Evolutionary conservation across 192 early-diverging fungal genomes (phyloP), one percentile per base, ranked within the genome.

Genomic region (Coemansia sp.): DNA sequence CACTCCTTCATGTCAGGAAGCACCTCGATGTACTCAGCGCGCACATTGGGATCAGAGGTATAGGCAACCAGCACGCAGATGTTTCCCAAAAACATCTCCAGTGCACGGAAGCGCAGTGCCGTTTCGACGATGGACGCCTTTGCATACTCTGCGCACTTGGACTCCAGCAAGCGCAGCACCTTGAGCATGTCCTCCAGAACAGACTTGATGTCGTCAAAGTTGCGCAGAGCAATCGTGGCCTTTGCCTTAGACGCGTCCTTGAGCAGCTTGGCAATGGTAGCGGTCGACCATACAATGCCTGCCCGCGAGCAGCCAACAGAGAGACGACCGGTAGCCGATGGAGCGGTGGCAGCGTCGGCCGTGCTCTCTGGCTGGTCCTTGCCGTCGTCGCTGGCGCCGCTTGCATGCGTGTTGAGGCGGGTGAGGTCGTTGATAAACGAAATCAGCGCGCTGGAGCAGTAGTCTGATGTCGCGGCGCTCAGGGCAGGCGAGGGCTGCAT

Each of bases 1-100:
- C 92, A 94, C 53, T 88, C 84, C 30, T 84, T 74, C 58, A 94
- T 69, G 70, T 96, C 94, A 14, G 88, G 69, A 20, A 90, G 72
- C 56, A 74, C 69, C 30, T 83, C 74, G 23, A 64, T 35, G 27
- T 75, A 70, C 55, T 77, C 84, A 47, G 83, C 82, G 22, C 86
- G 83, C 55, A 89, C 86, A 54, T 80, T 75, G 22, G 89, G 75
- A 52, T 91, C 88, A 10, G 76, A 71, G 50, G 89, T 83, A 10
- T 87, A 74, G 42, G 52, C 64, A 0, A 67, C 67, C 39, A 68
- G 28, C 42, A 79, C 58, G 52, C 64, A 47, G 22, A 79, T 45
- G 45, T 69, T 65, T 50, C 70, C 71, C 35, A 74, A 61, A 35
- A 79, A 61, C 58, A 70, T 60, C 62, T 69, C 71, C 27, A 79